Evolutionary conservation across 176 grass and related monocot genomes (phyloP), one percentile per base, ranked within the genome.

Genomic region (Ananas comosus): DNA sequence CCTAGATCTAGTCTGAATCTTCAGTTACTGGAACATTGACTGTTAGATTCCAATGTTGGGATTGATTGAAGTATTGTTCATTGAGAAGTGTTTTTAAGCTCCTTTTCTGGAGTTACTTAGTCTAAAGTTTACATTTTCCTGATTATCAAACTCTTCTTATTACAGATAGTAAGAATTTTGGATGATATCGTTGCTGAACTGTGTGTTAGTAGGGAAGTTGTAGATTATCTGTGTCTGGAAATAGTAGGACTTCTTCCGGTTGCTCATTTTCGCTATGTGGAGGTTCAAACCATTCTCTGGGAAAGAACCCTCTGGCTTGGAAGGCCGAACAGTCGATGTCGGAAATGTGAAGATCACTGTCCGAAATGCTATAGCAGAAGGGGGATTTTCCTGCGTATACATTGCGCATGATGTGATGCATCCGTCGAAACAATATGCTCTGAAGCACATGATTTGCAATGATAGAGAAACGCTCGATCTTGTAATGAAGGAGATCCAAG

Each of bases 401-500:
- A 23, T 80, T 49, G 87, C 87, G 51, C 80, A 66, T 42, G 91
- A 96, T 51, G 9, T 64, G 7, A 11, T 72, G 51, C 69, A 84
- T 70, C 11, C 70, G 51, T 90, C 91, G 18, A 95, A 95, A 64
- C 76, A 77, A 22, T 95, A 90, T 3, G 87, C 81, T 56, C 23
- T 95, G 56, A 95, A 95, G 81, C 87, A 90, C 65, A 90, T 95
- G 50, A 95, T 95, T 51, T 86, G 83, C 76, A 86, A 95, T 53
- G 91, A 95, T 12, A 80, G 14, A 1, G 91, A 95, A 74, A 84
- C 83, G 0, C 74, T 95, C 33, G 83, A 84, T 78, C 75, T 87
- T 70, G 86, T 89, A 51, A 86, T 74, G 84, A 87, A 82, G 69
- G 91, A 95, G 72, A 95, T 95, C 68, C 75, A 83, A 58, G 87